Evolutionary conservation across 176 grass and related monocot genomes (phyloP), one percentile per base, ranked within the genome.

Genomic region (Chrysopogon serrulatus): DNA sequence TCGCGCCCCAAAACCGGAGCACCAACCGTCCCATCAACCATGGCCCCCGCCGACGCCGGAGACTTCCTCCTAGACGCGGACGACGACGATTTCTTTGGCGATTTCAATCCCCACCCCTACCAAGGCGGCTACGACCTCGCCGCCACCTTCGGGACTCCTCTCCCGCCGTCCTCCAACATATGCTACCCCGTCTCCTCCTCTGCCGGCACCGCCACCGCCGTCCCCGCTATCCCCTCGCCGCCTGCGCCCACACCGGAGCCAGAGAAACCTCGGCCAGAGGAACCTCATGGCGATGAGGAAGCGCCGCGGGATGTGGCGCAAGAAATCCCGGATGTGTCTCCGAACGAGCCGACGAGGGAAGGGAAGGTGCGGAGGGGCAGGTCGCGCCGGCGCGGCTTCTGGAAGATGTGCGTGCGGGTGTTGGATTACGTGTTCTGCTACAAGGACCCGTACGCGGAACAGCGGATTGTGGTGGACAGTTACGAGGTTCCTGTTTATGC

Each of bases 71-170:
- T 75, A 37, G 80, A 83, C 65, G 74, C 79, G 68, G 77, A 81
- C 8, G 79, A 87, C 60, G 89, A 86, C 26, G 86, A 89, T 64
- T 89, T 90, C 79, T 94, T 91, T 69, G 43, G 65, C 0, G 76
- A 89, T 16, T 87, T 45, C 86, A 94, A 91, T 40, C 79, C 89
- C 6, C 86, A 87, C 35, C 89, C 83, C 16, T 94, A 91, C 83
- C 71, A 6, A 1, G 89, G 89, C 70, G 86, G 92, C 13, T 91
- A 94, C 86, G 83, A 94, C 44, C 70, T 91, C 35, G 69, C 42
- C 17, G 67, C 45, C 45, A 87, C 83, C 53, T 94, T 84, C 70
- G 86, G 86, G 36, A 1, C 19, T 8, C 76, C 86, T 47, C 86
- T 94, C 8, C 88, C 86, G 39, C 89, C 83, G 65, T 87, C 83